Percentiles rank a stretch among this genome's conserved stretches.
Conservation (phyloP, 2,329 filamentous ascomycete species). For the Botryotinia convoluta region DNA sequence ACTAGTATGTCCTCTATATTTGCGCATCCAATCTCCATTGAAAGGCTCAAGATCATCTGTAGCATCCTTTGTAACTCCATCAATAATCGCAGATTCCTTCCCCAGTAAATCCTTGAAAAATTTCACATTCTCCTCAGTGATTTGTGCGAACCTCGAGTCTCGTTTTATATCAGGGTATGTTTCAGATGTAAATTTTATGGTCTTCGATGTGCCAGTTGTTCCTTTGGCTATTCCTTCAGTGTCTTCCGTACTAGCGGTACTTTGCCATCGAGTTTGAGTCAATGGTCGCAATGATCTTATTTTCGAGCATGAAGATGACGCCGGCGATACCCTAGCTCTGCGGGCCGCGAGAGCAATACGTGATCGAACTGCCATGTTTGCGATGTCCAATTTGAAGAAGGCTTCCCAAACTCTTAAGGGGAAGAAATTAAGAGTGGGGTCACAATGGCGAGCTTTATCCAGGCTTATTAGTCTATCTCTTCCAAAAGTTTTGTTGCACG, state of each 20-base stretch:
- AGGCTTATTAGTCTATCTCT: constrained; percentile 5
- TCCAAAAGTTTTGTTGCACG: constrained; percentile 2
- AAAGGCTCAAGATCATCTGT: constrained; percentile 82
- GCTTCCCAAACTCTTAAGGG: not conserved
- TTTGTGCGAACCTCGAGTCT: constrained; percentile 68
- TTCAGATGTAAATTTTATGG: constrained; percentile 77
- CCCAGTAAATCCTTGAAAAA: constrained; percentile 82
- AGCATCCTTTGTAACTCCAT: constrained; percentile 73
- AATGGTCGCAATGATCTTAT: constrained; percentile 26
- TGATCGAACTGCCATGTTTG: constrained; percentile 34
- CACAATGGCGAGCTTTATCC: constrained; percentile 9
- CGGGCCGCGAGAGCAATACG: constrained; percentile 31
- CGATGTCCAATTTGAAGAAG: constrained; percentile 16
- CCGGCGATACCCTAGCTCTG: constrained; percentile 29
- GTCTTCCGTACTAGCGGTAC: constrained; percentile 35
- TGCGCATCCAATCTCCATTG: constrained; percentile 99
- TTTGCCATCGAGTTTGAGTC: constrained; percentile 34
- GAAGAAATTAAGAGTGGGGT: constrained; percentile 17
- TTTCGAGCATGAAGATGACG: constrained; percentile 20
- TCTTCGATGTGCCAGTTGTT: constrained; percentile 39
- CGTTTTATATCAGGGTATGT: constrained; percentile 82
- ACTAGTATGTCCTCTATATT: constrained; percentile 87
- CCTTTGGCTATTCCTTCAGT: constrained; percentile 33
- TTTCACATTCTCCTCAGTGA: constrained; percentile 76
- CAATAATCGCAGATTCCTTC: constrained; percentile 74